These are phyloP conservation scores for Daldinia concentrica DNA, from an alignment of 495 filamentous ascomycete genomes.

Conservation along the genomic window DNA sequence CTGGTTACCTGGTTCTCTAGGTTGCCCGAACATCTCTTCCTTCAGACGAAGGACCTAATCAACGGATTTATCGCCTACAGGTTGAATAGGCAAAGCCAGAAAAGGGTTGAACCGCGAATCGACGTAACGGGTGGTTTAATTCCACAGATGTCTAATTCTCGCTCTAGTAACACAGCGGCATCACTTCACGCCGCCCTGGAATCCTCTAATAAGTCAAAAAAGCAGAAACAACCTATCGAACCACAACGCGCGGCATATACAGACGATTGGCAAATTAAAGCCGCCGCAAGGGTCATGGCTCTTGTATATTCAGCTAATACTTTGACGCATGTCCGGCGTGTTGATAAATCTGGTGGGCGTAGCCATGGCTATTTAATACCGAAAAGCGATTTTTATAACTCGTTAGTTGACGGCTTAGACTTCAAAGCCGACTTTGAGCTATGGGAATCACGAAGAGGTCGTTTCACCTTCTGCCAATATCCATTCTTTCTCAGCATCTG, in stretches of 20 bases:
- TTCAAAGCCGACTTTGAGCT: constrained; percentile 87
- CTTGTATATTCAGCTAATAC: constrained; percentile 87
- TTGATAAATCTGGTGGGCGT: constrained; percentile 36
- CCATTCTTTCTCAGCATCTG: constrained; percentile 94
- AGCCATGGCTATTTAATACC: constrained; percentile 72
- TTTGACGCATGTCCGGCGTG: constrained; percentile 51
- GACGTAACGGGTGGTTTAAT: constrained; percentile 73
- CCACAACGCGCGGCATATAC: constrained; percentile 70
- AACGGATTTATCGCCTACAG: constrained; percentile 86
- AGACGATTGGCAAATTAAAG: constrained; percentile 92
- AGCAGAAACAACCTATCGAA: constrained; percentile 59
- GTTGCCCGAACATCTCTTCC: constrained; percentile 73
- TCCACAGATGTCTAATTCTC: constrained; percentile 71
- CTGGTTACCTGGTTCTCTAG: constrained; percentile 87
- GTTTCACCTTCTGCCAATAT: constrained; percentile 93
- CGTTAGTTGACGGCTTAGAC: constrained; percentile 83
- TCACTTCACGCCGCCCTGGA: constrained; percentile 81
- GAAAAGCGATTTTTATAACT: constrained; percentile 88
- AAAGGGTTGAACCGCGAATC: constrained; percentile 65
- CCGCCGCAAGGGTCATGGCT: constrained; percentile 82
- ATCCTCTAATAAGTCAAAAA: constrained; percentile 43
- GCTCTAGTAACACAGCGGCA: constrained; percentile 70
- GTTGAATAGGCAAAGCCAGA: constrained; percentile 75
- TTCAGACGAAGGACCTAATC: constrained; percentile 76
- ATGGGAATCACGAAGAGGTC: constrained; percentile 80